phyloP scores from a whole-genome alignment of 768 basidiomycete species.

The Scleroderma citrinum region DNA sequence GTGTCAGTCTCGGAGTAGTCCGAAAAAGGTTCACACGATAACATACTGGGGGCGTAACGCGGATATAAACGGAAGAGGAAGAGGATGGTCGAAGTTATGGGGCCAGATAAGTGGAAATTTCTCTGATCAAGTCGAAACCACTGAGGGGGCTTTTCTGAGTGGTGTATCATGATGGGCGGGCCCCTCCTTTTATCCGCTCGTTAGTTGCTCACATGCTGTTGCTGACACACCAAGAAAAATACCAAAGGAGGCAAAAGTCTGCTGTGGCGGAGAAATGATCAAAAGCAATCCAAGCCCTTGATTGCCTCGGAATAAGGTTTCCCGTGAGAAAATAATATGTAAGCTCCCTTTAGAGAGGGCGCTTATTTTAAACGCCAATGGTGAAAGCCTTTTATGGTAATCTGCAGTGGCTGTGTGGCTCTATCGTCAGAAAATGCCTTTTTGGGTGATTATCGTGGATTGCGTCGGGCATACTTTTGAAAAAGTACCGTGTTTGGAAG shows the following conservation, averaged over 20 bases:
- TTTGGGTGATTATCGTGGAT: constrained; percentile 14
- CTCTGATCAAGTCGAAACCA: background rate
- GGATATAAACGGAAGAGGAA: background rate
- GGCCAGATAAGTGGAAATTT: background rate
- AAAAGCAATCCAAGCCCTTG: constrained; percentile 11
- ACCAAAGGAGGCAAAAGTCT: constrained; percentile 19
- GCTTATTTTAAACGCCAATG: background rate
- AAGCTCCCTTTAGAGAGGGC: constrained; percentile 13
- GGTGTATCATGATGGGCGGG: constrained; percentile 7
- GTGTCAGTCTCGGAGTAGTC: background rate
- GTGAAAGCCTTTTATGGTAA: constrained; percentile 20
- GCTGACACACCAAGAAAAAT: constrained; percentile 11
- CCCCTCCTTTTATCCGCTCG: constrained; percentile 22
- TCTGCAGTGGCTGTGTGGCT: constrained; percentile 17
- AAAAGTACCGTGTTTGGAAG: constrained; percentile 19
- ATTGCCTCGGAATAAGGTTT: constrained; percentile 22
- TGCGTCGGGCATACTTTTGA: constrained; percentile 11
- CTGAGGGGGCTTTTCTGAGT: constrained; percentile 8
- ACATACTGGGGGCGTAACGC: background rate
- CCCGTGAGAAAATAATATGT: constrained; percentile 24
- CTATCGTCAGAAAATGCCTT: constrained; percentile 7
- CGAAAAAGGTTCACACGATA: background rate
- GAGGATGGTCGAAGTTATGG: background rate
- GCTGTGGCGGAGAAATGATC: constrained; percentile 15
- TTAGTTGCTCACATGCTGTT: constrained; percentile 11